phyloP scores from a whole-genome alignment of 129 eudicot species.

The Deinandra increscens region DNA sequence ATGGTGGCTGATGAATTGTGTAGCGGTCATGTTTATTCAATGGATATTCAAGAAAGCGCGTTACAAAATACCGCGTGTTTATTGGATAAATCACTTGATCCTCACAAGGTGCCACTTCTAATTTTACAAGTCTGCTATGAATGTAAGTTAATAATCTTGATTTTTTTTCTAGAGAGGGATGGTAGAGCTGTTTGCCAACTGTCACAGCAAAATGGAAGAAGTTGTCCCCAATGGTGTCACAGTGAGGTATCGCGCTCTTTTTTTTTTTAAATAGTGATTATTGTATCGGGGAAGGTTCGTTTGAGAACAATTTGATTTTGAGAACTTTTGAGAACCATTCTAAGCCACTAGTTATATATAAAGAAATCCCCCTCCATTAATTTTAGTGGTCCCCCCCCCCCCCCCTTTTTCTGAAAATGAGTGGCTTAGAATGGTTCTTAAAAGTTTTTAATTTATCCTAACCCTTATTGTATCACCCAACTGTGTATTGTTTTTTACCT shows the following conservation, averaged over 20 bases:
- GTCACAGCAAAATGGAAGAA: constrained; percentile 87
- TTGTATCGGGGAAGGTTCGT: no score
- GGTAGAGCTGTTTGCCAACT: constrained; percentile 56
- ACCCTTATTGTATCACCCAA: background rate
- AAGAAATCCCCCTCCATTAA: no score
- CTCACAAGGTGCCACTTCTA: constrained; percentile 48
- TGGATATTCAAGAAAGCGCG: constrained; percentile 82
- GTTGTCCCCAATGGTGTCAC: constrained; percentile 53
- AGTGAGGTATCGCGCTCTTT: no score
- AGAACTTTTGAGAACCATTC: no score
- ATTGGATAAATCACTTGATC: constrained; percentile 46
- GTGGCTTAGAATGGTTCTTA: no score
- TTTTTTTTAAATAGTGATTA: no score
- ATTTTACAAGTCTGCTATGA: background rate
- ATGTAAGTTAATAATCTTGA: background rate
- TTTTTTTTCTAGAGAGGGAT: constrained; percentile 53
- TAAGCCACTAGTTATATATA: no score
- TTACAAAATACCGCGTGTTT: constrained; percentile 57
- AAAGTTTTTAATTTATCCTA: no score
- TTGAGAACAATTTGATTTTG: no score
- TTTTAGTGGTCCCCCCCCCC: no score
- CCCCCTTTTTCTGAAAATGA: no score
- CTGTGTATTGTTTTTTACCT: background rate
- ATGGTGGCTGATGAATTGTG: constrained; percentile 57
- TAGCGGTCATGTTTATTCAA: constrained; percentile 68